Conservation (phyloP, 257 asterid species). For the Apocynum venetum region DNA sequence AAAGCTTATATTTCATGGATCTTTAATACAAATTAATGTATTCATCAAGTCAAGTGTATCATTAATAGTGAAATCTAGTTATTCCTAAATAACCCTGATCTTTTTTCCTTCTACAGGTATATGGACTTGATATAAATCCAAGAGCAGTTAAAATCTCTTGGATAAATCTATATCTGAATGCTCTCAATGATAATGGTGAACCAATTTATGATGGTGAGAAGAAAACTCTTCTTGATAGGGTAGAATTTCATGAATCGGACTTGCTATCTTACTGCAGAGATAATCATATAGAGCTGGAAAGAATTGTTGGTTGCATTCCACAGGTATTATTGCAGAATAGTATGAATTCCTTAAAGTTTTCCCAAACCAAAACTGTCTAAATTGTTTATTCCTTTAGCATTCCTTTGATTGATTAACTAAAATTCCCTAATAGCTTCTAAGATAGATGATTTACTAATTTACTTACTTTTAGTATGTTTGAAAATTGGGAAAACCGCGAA, state of each 20-base stretch:
- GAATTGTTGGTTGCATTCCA: slow-evolving; percentile 98
- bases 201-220: slow-evolving; percentile 76
- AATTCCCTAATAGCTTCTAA: background rate
- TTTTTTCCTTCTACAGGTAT: slow-evolving; percentile 55
- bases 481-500: too few species aligned
- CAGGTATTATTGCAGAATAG: slow-evolving; percentile 59
- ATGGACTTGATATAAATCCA: slow-evolving; percentile 98
- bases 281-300: slow-evolving; percentile 80
- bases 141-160: slow-evolving; percentile 95
- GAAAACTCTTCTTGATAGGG: slow-evolving; percentile 87
- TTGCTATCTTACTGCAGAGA: slow-evolving; percentile 89
- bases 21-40: background rate
- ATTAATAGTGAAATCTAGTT: slow-evolving; percentile 7
- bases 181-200: slow-evolving; percentile 86
- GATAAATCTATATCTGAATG: slow-evolving; percentile 95
- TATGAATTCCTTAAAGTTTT: background rate
- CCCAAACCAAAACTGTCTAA: background rate
- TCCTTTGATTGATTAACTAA: background rate
- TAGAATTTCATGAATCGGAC: slow-evolving; percentile 93
- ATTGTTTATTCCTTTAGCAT: background rate
- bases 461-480: background rate
- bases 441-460: slow-evolving; percentile 6
- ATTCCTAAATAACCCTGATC: slow-evolving; percentile 9
- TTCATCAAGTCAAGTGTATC: background rate
- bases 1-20: background rate